phyloP scores from a whole-genome alignment of 2,329 filamentous ascomycete genomes.

The Penicillium sp. region DNA sequence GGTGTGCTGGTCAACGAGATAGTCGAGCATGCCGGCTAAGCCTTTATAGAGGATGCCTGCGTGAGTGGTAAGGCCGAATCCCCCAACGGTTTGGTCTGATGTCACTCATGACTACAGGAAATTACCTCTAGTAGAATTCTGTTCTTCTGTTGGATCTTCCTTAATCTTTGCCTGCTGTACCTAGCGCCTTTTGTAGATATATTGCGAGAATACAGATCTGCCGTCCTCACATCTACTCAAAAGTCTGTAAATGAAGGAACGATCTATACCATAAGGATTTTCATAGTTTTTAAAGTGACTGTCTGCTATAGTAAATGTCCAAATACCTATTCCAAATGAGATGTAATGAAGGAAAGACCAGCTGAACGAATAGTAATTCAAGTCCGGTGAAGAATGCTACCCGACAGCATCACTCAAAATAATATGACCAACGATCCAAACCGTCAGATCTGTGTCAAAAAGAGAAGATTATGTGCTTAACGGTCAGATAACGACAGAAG shows the following conservation, averaged over 20 bases:
- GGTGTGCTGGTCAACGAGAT: constrained; percentile 87
- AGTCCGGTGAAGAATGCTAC: not conserved
- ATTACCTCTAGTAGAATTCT: not conserved
- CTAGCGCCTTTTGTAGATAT: constrained; percentile 29
- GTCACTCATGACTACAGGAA: not conserved
- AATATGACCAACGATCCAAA: not conserved
- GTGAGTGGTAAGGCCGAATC: not conserved
- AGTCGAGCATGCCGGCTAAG: constrained; percentile 84
- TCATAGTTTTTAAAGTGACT: not conserved
- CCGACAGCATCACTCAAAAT: not conserved
- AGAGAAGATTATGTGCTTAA: not conserved
- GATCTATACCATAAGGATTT: not conserved
- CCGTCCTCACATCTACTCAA: not conserved
- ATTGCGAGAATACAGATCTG: constrained; percentile 18
- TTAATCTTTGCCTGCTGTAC: constrained; percentile 22
- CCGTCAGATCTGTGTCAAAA: not conserved
- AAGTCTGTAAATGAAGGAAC: not conserved
- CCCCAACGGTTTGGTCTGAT: not conserved
- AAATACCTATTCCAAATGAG: not conserved
- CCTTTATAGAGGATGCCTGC: not conserved
- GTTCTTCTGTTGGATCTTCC: constrained; percentile 5
- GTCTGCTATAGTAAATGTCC: not conserved
- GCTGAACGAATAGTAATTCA: not conserved
- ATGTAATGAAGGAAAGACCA: not conserved
- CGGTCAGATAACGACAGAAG: constrained; percentile 2